Evolutionary conservation across 805 yeast species (phyloP).

Genomic region (Ogataea sp.): DNA sequence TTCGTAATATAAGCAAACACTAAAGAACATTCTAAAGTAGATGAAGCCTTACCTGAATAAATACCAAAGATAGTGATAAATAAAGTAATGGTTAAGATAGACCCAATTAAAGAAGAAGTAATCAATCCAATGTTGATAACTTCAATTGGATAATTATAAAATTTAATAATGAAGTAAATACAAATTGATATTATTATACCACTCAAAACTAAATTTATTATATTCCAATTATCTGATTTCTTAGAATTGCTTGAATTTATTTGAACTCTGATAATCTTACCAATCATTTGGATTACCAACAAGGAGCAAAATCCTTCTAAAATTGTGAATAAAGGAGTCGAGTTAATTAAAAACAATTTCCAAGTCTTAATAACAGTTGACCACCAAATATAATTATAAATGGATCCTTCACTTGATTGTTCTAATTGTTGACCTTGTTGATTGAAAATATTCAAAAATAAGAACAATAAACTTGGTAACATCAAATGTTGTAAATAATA

Average conservation of each 20-base stretch:
- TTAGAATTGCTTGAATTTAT: slow-evolving; percentile 24
- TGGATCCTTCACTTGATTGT: slow-evolving; percentile 7
- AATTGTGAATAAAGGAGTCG: slow-evolving; percentile 84
- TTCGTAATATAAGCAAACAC: slow-evolving; percentile 87
- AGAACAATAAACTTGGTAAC: slow-evolving; percentile 72
- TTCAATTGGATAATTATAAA: slow-evolving; percentile 71
- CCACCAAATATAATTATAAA: slow-evolving; percentile 22
- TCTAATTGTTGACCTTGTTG: background rate
- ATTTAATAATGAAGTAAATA: slow-evolving; percentile 70
- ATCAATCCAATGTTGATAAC: slow-evolving; percentile 51
- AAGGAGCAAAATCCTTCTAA: slow-evolving; percentile 92
- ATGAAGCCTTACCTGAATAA: slow-evolving; percentile 74
- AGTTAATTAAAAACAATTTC: slow-evolving; percentile 62
- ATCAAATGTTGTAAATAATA: slow-evolving; percentile 79
- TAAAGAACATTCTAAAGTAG: slow-evolving; percentile 72
- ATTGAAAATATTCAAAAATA: slow-evolving; percentile 49
- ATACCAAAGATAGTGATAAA: slow-evolving; percentile 80
- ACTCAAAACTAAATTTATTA: slow-evolving; percentile 60
- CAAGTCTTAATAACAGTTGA: slow-evolving; percentile 48
- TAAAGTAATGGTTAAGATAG: slow-evolving; percentile 66
- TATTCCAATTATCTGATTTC: slow-evolving; percentile 72
- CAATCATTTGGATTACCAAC: slow-evolving; percentile 85
- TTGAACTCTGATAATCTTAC: slow-evolving; percentile 72
- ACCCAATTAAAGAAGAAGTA: slow-evolving; percentile 80
- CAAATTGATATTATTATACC: slow-evolving; percentile 73